Evolutionary conservation across 2,329 filamentous ascomycete genomes (phyloP).

Genomic region (Hypocreales sp.): DNA sequence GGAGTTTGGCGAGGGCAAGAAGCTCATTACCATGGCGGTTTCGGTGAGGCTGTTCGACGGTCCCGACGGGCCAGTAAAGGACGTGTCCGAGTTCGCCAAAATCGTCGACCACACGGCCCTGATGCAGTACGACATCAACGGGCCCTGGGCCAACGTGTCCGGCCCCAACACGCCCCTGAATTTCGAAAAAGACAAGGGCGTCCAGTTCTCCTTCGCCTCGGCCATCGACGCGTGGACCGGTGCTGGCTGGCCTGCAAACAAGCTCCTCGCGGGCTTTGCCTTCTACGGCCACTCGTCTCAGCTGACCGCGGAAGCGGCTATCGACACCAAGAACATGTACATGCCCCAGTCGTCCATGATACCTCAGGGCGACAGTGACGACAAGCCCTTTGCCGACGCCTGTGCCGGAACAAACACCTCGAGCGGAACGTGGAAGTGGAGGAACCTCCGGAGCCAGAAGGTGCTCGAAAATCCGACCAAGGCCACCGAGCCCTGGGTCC

Average conservation of each 20-base stretch:
- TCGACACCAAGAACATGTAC: slow-evolving; percentile 2
- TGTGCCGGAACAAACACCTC: slow-evolving; percentile 1
- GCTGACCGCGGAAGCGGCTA: slow-evolving; percentile 1
- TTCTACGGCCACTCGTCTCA: slow-evolving; percentile 4
- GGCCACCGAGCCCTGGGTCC: slow-evolving; percentile 2
- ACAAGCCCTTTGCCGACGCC: not conserved
- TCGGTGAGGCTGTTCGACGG: not conserved
- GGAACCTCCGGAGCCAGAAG: slow-evolving; percentile 1
- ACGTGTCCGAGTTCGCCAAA: not conserved
- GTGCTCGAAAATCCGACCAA: slow-evolving; percentile 1
- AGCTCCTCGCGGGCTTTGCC: slow-evolving; percentile 3
- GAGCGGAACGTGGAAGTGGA: slow-evolving; percentile 2
- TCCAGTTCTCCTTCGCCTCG: slow-evolving; percentile 3
- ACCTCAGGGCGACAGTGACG: slow-evolving; percentile 1
- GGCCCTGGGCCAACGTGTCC: slow-evolving; percentile 1
- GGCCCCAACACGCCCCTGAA: slow-evolving; percentile 4
- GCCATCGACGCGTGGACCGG: slow-evolving; percentile 3
- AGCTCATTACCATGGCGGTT: not conserved
- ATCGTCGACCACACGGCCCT: slow-evolving; percentile 1
- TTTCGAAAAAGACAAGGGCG: slow-evolving; percentile 2
- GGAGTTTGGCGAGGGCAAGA: not conserved
- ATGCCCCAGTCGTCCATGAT: slow-evolving; percentile 1
- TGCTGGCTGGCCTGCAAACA: slow-evolving; percentile 3
- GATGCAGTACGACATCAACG: slow-evolving; percentile 6
- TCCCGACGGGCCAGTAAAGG: not conserved